Base-by-base conservation (phyloP, 495 filamentous ascomycete species). In the Penicillium pulvis region DNA sequence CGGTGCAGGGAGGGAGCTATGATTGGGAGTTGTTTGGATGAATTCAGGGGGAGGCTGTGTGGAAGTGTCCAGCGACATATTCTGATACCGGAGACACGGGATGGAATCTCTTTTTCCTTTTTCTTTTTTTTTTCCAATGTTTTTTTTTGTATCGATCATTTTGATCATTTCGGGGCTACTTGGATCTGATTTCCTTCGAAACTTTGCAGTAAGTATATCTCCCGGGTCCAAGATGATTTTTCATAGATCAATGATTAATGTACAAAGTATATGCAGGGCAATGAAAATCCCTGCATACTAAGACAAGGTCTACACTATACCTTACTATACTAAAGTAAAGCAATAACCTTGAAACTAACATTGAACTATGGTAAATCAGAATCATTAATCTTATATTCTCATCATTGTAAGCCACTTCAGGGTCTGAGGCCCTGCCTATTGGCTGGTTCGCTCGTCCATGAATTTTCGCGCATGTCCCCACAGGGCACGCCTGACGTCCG, bases 21-120 rank as follows among this genome's bases (percentile, higher is more conserved):
- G 63, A 62, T 52, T 56, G 54, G 60, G 45, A 33, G 51, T 35
- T 24, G 48, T 52, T 19, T 36, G 19, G 39, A 44, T 36, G 35
- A 55, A 65, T 65, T 67, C 67, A 70, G 67, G 67, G 67, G 67
- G 67, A 70, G 67, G 67, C 67, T 67, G 67, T 70, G 67, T 67
- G 53, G 46, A 30, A 49, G 23, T 30, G 26, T 49, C 46, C 46
- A 49, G 23, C 45, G 45, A 49, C 26, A 48, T 30, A 31, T 48
- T 26, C 46, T 26, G 23, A 49, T 49, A 49, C 26, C 24, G 12
- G 6, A 11, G 46, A 49, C 26, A 49, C 46, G 46, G 46, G 46
- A 30, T 23, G 26, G 46, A 49, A 49, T 31, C 26, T 33, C 20
- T 26, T 47, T 46, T 26, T 14, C n/a, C 10, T 46, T 46, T 49